Base-by-base conservation (phyloP, 768 basidiomycete genomes). In the Lactarius sp. region DNA sequence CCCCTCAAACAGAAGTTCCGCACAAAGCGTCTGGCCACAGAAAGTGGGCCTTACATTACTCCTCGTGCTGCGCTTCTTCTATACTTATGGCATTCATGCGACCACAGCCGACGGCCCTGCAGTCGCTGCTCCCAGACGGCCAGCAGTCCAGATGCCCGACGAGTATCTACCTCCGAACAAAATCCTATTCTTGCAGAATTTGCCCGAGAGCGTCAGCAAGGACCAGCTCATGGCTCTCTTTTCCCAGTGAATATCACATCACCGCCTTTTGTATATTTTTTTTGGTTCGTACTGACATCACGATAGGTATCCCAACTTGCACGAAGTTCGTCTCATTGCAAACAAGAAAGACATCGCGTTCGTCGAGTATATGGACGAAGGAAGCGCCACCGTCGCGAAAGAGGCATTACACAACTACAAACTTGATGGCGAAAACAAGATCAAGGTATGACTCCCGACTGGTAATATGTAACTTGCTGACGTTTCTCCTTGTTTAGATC, bases 91-190 rank as follows among this genome's bases (percentile, higher is more conserved):
- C 59, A 36, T 33, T 44, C 4, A n/a, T 57, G 36, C 60, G 33
- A 34, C 6, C 34, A 42, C 66, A 88, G 90, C 86, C 73, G 90
- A 90, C 52, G 89, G 90, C 31, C 83, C 80, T 33, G 77, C 84
- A 4, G 80, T 88, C 7, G 76, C 79, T 10, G 84, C 82, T 36
- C 76, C 89, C 20, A 92, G 86, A 75, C 83, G 90, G 49, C 90
- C 90, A 27, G 85, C 86, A 68, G 89, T 97, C 64, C 92, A 95
- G 74, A 97, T 98, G 94, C 95, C 96, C 46, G 97, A 99, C 87
- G 97, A 99, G 75, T 98, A 98, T 75, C 84, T 99, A 7, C 97
- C 97, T 2, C 96, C 97, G 44, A 99, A 99, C 88, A 94, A 95
- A 75, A 96, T 98, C 75, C 83, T 99, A 56, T 99, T 99, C 83